Evolutionary conservation across 768 basidiomycete genomes (phyloP), one percentile per base, ranked within the genome.

Genomic region (Tephrocybe sp.): DNA sequence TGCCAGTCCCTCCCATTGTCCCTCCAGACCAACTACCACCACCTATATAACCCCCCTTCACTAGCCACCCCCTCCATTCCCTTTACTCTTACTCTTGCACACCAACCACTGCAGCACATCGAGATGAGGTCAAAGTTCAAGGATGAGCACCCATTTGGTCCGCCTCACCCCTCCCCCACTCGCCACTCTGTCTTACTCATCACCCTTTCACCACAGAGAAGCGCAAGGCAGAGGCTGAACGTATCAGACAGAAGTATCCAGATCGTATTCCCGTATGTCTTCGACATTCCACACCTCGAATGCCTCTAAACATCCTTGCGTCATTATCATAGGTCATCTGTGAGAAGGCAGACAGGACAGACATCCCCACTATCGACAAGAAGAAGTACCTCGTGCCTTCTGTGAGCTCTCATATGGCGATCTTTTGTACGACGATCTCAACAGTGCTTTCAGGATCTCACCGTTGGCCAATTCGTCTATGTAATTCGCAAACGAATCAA

Each of bases 401-500:
- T 47, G 95, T 95, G 62, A 61, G 88, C 68, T 42, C 1, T 30
- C 6, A n/a, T 24, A 34, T 22, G 21, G 31, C 49, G 52, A 58
- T 59, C 29, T 57, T n/a, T 18, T 9, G 36, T 19, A 15, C 29
- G 11, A 18, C n/a, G 3, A 11, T 21, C 16, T 29, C 33, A 22
- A 42, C 27, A 11, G 45, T 11, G 24, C 24, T 13, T 18, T 30
- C 57, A 97, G 93, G 94, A 97, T 71, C 74, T 97, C 49, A 97
- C 94, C 34, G 94, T 97, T 8, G 94, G 94, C 10, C 95, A 99
- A 66, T 99, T 99, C 67, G 97, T 99, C 49, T 99, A 99, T 69
- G 97, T 99, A 27, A 99, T 99, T 66, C 87, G 97, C 64, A 99
- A 99, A 79, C 89, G 97, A 54, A 99, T 98, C 87, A 98, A 99